phyloP scores from a whole-genome alignment of 257 asterid genomes.

The Capsicum baccatum region DNA sequence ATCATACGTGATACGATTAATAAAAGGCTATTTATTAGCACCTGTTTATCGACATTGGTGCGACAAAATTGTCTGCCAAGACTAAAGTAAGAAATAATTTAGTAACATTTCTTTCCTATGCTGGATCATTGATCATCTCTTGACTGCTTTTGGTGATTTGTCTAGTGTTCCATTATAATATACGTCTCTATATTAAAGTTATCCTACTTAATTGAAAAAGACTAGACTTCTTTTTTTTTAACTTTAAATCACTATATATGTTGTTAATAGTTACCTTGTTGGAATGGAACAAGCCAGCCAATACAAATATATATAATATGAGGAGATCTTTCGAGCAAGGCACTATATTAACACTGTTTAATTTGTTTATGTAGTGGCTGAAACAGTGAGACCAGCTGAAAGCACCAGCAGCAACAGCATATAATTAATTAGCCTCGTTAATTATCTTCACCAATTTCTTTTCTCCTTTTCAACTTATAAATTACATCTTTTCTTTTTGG shows the following conservation, averaged over 20 bases:
- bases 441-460: not conserved
- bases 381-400: slow-evolving; percentile 21
- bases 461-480: not conserved
- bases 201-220: not conserved
- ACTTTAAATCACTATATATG: slow-evolving; percentile 27
- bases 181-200: slow-evolving; percentile 29
- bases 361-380: slow-evolving; percentile 25
- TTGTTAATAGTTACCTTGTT: slow-evolving; percentile 33
- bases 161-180: slow-evolving; percentile 37
- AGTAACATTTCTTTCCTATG: not conserved
- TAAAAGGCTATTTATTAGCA: not conserved
- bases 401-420: not conserved
- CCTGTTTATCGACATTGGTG: not conserved
- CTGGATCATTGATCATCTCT: not conserved
- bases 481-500: not conserved
- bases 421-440: not conserved
- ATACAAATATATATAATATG: not conserved
- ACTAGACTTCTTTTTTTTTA: not conserved
- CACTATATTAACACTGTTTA: slow-evolving; percentile 18
- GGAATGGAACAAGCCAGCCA: slow-evolving; percentile 23
- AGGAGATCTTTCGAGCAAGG: not conserved
- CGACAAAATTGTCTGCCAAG: not conserved
- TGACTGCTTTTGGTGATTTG: not conserved
- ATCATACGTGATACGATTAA: too few species aligned
- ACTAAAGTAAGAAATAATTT: not conserved